Evolutionary conservation across 2,329 filamentous ascomycete genomes (phyloP).

Genomic region (Sclerotinia borealis): DNA sequence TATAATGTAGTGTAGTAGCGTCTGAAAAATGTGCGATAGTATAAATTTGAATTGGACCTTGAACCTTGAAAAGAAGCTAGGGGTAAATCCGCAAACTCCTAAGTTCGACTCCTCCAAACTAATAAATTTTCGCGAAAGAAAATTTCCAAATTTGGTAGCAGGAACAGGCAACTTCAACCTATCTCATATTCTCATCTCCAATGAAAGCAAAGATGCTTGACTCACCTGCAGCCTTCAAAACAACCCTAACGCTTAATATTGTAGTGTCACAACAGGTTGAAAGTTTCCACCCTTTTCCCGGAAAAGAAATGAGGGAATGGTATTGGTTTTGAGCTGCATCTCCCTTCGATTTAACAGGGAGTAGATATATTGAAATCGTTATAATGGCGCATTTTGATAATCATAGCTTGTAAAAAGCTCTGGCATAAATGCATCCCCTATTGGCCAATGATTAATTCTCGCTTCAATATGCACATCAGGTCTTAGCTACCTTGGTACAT

Average conservation of each 20-base stretch:
- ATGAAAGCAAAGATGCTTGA: neutral
- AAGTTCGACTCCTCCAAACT: neutral
- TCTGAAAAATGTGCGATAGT: neutral
- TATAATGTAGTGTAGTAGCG: neutral
- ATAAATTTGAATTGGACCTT: neutral
- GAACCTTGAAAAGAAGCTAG: neutral
- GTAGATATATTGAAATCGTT: neutral
- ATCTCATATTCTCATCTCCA: neutral
- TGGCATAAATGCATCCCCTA: neutral
- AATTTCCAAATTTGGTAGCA: neutral
- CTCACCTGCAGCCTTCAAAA: neutral
- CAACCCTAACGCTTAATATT: neutral
- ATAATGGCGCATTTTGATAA: slow-evolving; percentile 3
- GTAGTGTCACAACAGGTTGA: slow-evolving; percentile 10
- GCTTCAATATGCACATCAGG: slow-evolving; percentile 10
- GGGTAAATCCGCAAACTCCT: neutral
- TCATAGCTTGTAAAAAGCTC: neutral
- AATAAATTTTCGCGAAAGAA: neutral
- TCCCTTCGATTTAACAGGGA: neutral
- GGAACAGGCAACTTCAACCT: neutral
- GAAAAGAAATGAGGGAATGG: neutral
- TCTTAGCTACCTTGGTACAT: neutral
- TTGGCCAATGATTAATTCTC: slow-evolving; percentile 1
- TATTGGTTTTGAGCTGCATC: neutral
- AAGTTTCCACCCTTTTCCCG: neutral